Evolutionary conservation across 495 filamentous ascomycete genomes (phyloP).

Genomic region (Letharia lupina): DNA sequence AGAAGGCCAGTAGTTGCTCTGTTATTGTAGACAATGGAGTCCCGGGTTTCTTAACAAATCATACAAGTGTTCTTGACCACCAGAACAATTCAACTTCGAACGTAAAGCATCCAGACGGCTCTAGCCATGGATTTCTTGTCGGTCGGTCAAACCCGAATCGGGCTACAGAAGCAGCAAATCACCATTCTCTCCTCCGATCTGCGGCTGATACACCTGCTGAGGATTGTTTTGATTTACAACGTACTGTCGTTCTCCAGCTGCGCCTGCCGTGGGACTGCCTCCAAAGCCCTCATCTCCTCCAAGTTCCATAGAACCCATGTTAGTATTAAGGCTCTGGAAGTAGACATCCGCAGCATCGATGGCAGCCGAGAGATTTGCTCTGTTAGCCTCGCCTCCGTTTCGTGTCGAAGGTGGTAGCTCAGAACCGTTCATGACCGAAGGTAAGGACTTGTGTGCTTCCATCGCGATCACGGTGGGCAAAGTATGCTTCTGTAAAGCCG

Average conservation of each 20-base stretch:
- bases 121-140: not conserved
- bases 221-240: conserved; percentile 47
- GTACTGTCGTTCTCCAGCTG: conserved; percentile 39
- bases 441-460: conserved; percentile 39
- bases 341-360: conserved; percentile 78
- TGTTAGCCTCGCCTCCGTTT: conserved; percentile 19
- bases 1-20: not conserved
- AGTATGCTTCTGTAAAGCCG: conserved; percentile 67
- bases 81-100: not conserved
- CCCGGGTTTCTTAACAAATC: not conserved
- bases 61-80: not conserved
- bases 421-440: conserved; percentile 42
- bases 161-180: conserved; percentile 41
- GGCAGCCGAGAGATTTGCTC: conserved; percentile 53
- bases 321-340: conserved; percentile 63
- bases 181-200: conserved; percentile 41
- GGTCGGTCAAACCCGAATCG: not conserved
- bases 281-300: conserved; percentile 36
- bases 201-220: conserved; percentile 45
- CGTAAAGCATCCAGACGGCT: not conserved
- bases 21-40: not conserved
- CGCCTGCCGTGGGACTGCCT: conserved; percentile 32
- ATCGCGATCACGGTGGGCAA: conserved; percentile 44
- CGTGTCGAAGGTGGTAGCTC: conserved; percentile 19
- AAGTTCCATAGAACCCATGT: conserved; percentile 61